Conservation (phyloP, 352 stramenopile genomes). For the Phytophthora sp. region DNA sequence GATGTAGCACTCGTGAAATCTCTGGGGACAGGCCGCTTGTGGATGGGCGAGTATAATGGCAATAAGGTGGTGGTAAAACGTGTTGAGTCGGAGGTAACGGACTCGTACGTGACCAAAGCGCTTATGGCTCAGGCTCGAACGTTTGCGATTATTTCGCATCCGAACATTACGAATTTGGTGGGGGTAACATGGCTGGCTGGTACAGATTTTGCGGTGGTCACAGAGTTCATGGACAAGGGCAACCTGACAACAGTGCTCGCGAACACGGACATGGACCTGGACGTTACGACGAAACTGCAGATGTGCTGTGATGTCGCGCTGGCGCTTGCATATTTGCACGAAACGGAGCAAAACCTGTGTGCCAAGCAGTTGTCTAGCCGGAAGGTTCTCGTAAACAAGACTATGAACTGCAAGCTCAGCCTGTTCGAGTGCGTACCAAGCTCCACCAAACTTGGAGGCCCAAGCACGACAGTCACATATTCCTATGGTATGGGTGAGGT, state of each 20-base stretch:
- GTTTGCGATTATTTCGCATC: slow-evolving; percentile 59
- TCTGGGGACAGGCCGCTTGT: slow-evolving; percentile 55
- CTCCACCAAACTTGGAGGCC: slow-evolving; percentile 39
- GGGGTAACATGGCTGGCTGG: slow-evolving; percentile 75
- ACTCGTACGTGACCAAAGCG: slow-evolving; percentile 64
- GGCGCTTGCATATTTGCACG: slow-evolving; percentile 70
- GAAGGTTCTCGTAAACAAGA: slow-evolving; percentile 64
- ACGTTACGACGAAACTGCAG: slow-evolving; percentile 57
- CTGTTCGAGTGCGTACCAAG: slow-evolving; percentile 61
- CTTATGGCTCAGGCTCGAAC: slow-evolving; percentile 61
- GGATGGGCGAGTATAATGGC: slow-evolving; percentile 61
- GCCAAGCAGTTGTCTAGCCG: slow-evolving; percentile 56
- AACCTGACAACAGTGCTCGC: slow-evolving; percentile 65
- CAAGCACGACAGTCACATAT: slow-evolving; percentile 16
- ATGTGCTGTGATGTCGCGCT: slow-evolving; percentile 76
- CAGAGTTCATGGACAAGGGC: slow-evolving; percentile 80
- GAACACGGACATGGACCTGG: slow-evolving; percentile 60
- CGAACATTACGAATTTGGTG: slow-evolving; percentile 69
- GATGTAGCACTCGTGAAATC: slow-evolving; percentile 66
- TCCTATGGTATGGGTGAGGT: slow-evolving; percentile 59
- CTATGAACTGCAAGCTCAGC: slow-evolving; percentile 62
- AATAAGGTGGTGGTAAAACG: slow-evolving; percentile 76
- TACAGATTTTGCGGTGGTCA: slow-evolving; percentile 78
- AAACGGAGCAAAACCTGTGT: slow-evolving; percentile 50
- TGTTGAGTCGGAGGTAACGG: slow-evolving; percentile 67